phyloP scores from a whole-genome alignment of 768 basidiomycete species.

The Trametes punicea region DNA sequence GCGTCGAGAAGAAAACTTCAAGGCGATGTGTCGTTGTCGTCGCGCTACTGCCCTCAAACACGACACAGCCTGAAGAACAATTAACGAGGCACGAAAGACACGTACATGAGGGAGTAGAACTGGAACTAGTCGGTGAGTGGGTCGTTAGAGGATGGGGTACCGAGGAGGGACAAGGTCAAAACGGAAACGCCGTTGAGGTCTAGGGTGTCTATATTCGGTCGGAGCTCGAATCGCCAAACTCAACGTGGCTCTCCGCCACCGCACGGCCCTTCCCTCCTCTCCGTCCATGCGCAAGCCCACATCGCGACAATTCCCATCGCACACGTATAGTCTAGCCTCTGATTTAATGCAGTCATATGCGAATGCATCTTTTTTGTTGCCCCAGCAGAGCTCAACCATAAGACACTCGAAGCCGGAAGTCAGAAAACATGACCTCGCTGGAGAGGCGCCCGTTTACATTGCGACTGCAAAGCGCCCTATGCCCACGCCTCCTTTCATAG shows the following conservation, averaged over 20 bases:
- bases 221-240: slow-evolving; percentile 22
- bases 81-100: slow-evolving; percentile 12
- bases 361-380: too few species aligned
- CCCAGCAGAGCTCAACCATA: too few species aligned
- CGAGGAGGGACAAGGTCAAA: slow-evolving; percentile 26
- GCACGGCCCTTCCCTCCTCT: neutral
- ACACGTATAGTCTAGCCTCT: neutral
- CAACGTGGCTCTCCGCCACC: slow-evolving; percentile 20
- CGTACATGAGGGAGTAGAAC: slow-evolving; percentile 30
- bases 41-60: neutral
- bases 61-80: neutral
- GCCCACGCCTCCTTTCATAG: too few species aligned
- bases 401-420: too few species aligned
- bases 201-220: slow-evolving; percentile 22
- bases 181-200: slow-evolving; percentile 24
- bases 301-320: neutral
- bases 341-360: neutral
- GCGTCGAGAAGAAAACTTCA: slow-evolving; percentile 12
- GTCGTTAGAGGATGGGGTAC: slow-evolving; percentile 28
- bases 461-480: too few species aligned
- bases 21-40: neutral
- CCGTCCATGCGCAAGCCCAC: slow-evolving; percentile 2
- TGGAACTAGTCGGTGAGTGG: slow-evolving; percentile 23
- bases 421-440: too few species aligned
- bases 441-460: too few species aligned